Evolutionary conservation across 106 monocot species (phyloP), one percentile per base, ranked within the genome.

Genomic region (Alisma plantagoaquatica): DNA sequence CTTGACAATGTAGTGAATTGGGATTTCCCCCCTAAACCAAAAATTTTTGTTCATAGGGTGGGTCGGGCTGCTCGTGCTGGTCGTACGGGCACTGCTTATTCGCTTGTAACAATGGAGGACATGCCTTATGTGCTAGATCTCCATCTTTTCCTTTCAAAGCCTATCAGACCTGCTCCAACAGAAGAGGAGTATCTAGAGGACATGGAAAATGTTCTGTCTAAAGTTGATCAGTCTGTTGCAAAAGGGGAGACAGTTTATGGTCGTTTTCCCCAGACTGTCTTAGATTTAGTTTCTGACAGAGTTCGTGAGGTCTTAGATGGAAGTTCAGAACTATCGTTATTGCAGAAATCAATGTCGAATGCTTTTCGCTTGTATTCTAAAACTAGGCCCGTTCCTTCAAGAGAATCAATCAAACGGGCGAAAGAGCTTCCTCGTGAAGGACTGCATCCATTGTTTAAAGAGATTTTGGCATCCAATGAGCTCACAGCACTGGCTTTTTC

Each of bases 1-100:
- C 84, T 96, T 65, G 96, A 96, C 66, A 96, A 96, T 74, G 96
- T 89, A n/a, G 76, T 96, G 23, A 96, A 96, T 33, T 96, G 75
- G 72, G 96, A 96, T 55, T 96, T 96, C 41, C 89, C 89, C 33
- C 84, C 96, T 24, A 89, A 85, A 43, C 96, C 96, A 44, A 96
- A 96, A 66, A 66, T 96, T 69, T 96, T 96, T 73, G 71, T 96
- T 26, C 96, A 96, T 16, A 73, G 96, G 76, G 96, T 96, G 2
- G 96, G 96, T 1, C 75, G 89, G 46, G 96, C 65, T 32, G 96
- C 89, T 71, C 77, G 96, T 17, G 84, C 84, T 31, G 96, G 96
- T 49, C 52, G 96, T n/a, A 84, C 78, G 15, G 96, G 96, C 30
- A 76, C 78, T 41, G 81, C 96, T 4, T 89, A 89, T 71, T 89